A percentile compares a stretch with the other conserved stretches of the same genome.
phyloP scores from a whole-genome alignment of 192 early-diverging fungal genomes.

The Coemansia sp. region DNA sequence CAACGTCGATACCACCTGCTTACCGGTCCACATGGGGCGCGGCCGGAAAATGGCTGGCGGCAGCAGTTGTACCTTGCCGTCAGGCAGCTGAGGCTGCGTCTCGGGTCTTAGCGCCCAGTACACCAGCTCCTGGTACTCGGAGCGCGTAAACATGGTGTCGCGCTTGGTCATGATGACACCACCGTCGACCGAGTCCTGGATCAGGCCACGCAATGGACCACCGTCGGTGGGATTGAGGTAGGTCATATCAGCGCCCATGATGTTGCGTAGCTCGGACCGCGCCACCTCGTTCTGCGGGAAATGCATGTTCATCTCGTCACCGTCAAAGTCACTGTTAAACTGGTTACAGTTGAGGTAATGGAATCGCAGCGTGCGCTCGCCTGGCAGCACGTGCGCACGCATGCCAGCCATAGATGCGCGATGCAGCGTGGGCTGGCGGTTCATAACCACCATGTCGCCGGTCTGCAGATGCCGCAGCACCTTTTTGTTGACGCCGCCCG shows the following conservation, averaged over 20 bases:
- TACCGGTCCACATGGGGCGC: constrained; percentile 90
- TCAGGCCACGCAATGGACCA: constrained; percentile 94
- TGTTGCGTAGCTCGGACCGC: constrained; percentile 92
- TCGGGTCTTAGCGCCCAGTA: constrained; percentile 85
- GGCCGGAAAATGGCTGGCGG: constrained; percentile 91
- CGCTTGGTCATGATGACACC: constrained; percentile 91
- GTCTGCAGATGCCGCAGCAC: constrained; percentile 94
- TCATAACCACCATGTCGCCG: constrained; percentile 95
- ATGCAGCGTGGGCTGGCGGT: constrained; percentile 99
- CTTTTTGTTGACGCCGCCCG: constrained; percentile 86
- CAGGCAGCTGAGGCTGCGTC: constrained; percentile 46
- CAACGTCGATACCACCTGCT: constrained; percentile 94
- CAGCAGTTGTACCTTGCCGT: constrained; percentile 80
- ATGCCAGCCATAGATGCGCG: constrained; percentile 99
- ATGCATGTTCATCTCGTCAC: constrained; percentile 99
- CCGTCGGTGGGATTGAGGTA: constrained; percentile 97
- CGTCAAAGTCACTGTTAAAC: constrained; percentile 99
- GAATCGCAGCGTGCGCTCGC: constrained; percentile 99
- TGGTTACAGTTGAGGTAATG: constrained; percentile 96
- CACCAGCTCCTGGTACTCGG: constrained; percentile 92
- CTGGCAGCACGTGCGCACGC: constrained; percentile 89
- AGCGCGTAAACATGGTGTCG: constrained; percentile 83
- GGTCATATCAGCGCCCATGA: constrained; percentile 92
- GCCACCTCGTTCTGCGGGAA: constrained; percentile 98
- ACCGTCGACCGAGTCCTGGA: constrained; percentile 98